Percentiles rank a stretch among this genome's conserved stretches.
These are phyloP conservation scores for Scheffersomyces titani DNA, from an alignment of 1,139 yeast species.

Conservation along the genomic window DNA sequence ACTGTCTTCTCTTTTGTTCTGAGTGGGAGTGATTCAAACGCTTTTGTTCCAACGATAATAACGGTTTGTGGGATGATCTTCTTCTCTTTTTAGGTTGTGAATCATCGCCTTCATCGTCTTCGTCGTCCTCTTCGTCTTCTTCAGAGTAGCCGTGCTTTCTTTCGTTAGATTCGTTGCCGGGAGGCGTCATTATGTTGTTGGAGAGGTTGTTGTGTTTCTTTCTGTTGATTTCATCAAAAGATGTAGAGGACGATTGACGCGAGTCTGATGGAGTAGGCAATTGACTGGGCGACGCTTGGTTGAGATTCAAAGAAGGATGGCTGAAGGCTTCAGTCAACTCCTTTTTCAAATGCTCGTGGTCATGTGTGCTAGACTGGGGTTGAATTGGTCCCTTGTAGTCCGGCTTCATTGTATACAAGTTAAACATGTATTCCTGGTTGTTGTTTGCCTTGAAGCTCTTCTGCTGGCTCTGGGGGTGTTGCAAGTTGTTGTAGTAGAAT, in stretches of 20 bases:
- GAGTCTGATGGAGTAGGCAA: slow-evolving; percentile 36
- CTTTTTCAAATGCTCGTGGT: slow-evolving; percentile 24
- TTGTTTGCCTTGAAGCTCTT: slow-evolving; percentile 4
- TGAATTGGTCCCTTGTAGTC: slow-evolving; percentile 8
- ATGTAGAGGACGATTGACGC: slow-evolving; percentile 20
- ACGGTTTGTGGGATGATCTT: slow-evolving; percentile 43
- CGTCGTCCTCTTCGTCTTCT: slow-evolving; percentile 15
- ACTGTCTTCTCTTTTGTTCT: slow-evolving; percentile 74
- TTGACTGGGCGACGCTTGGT: slow-evolving; percentile 16
- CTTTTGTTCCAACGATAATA: slow-evolving; percentile 65
- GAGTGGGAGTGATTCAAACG: slow-evolving; percentile 71
- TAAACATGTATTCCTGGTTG: slow-evolving; percentile 21
- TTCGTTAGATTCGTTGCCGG: slow-evolving; percentile 46
- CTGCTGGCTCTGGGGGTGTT: slow-evolving; percentile 3
- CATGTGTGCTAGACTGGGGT: slow-evolving; percentile 6
- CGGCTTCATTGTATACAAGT: slow-evolving; percentile 34
- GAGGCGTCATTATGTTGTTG: slow-evolving; percentile 31
- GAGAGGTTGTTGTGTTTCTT: background rate
- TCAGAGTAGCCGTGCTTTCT: slow-evolving; percentile 9
- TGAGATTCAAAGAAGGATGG: slow-evolving; percentile 24
- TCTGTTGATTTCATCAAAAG: slow-evolving; percentile 6
- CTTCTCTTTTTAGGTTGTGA: slow-evolving; percentile 24
- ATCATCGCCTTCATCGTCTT: slow-evolving; percentile 2
- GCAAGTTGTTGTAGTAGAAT: slow-evolving; percentile 21
- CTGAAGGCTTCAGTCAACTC: slow-evolving; percentile 41